Evolutionary conservation across 495 filamentous ascomycete species (phyloP), one percentile per base, ranked within the genome.

Genomic region (Lichenothelia convexa): DNA sequence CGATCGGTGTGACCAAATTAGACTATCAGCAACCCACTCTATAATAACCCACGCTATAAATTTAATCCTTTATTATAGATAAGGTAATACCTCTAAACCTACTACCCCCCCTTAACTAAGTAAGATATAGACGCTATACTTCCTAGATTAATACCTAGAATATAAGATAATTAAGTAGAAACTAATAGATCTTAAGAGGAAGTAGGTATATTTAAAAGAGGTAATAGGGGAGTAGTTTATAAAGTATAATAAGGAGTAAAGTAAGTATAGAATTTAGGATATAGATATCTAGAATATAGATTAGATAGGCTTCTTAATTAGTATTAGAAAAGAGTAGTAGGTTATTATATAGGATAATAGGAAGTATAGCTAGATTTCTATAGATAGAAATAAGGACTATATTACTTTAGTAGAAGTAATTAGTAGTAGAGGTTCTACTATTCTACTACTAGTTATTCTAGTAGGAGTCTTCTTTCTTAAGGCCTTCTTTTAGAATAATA

Each of bases 211-310:
- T 35, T 9, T 11, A 29, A 7, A 13, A 27, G 24, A 27, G 13
- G 13, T 7, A 7, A 13, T 27, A 7, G 7, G 18, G 17, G 22
- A 11, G 32, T 35, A 18, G 15, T 38, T 41, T 41, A 36, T 39
- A n/a, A 17, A 23, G 32, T 38, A 39, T 21, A 5, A 39, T 22
- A 36, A 38, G 7, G 11, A 13, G 9, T 12, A 39, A 2, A 11
- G 22, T 13, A 15, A 41, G 20, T n/a, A 40, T 17, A 33, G 34
- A n/a, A 41, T 41, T 3, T 15, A 37, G 13, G n/a, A 20, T 17
- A 17, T 5, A 11, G 39, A 41, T 38, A 38, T 41, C 5, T 41
- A 41, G 34, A 38, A 41, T 19, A 17, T 40, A 18, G 39, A 41
- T 23, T 33, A 41, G 26, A 40, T 33, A 21, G 39, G 39, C 7